Evolutionary conservation across 495 filamentous ascomycete species (phyloP).

Genomic region (Xylaria intraflava): DNA sequence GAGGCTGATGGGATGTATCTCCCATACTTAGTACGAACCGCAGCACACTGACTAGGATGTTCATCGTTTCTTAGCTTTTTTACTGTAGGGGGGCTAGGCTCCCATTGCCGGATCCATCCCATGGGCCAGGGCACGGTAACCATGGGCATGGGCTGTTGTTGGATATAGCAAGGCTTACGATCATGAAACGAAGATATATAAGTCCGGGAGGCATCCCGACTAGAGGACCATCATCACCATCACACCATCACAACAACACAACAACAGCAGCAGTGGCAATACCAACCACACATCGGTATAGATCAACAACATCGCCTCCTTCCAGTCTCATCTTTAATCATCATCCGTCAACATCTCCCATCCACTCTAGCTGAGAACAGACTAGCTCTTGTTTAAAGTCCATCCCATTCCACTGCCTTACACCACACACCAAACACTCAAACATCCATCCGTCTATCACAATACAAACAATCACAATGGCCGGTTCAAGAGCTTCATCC

Average conservation of each 20-base stretch:
- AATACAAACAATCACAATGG: conserved; percentile 12
- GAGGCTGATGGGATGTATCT: conserved; percentile 14
- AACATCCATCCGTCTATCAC: background rate
- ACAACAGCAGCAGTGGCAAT: background rate
- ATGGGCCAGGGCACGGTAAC: background rate
- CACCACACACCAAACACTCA: background rate
- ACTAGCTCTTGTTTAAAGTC: background rate
- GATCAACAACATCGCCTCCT: background rate
- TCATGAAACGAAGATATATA: conserved; percentile 5
- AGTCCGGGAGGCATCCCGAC: conserved; percentile 6
- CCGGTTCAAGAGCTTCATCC: conserved; percentile 4
- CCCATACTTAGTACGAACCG: conserved; percentile 11
- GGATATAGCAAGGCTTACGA: conserved; percentile 4
- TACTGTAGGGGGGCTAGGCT: conserved; percentile 7
- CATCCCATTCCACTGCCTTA: background rate
- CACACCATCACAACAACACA: conserved; percentile 5
- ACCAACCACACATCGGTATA: background rate
- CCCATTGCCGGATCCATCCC: conserved; percentile 9
- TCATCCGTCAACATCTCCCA: background rate
- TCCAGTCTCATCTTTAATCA: background rate
- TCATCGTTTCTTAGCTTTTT: background rate
- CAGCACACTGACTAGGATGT: conserved; percentile 10
- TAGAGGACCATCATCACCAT: background rate
- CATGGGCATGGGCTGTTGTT: conserved; percentile 1
- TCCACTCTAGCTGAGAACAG: background rate